phyloP scores from a whole-genome alignment of 371 early-diverging fungal species.

The Parasitella parasitica region DNA sequence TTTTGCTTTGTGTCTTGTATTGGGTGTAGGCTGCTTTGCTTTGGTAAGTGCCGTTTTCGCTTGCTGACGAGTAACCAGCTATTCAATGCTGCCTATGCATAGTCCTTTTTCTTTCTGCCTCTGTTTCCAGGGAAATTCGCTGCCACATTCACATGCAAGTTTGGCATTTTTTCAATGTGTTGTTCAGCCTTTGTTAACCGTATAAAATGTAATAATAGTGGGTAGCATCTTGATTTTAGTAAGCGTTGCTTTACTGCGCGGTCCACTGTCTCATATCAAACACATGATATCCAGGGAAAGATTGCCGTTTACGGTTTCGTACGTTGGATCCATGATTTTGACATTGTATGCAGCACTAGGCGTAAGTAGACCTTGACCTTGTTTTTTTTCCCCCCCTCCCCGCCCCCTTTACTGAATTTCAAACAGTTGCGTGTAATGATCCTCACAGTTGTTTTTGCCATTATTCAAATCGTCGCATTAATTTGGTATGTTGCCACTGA shows the following conservation, averaged over 20 bases:
- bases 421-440: conserved; percentile 46
- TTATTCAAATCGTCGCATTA: conserved; percentile 61
- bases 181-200: too few species aligned
- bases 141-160: conserved; percentile 60
- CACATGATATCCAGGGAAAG: conserved; percentile 63
- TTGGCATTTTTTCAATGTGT: too few species aligned
- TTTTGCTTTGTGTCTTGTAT: conserved; percentile 49
- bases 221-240: conserved; percentile 47
- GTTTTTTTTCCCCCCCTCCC: too few species aligned
- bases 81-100: neutral
- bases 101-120: conserved; percentile 54
- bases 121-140: conserved; percentile 62
- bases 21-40: conserved; percentile 47
- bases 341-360: conserved; percentile 60
- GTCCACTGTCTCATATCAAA: conserved; percentile 60
- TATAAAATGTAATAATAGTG: too few species aligned
- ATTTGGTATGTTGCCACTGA: conserved; percentile 45
- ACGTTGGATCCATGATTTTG: conserved; percentile 61
- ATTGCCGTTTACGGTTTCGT: conserved; percentile 57
- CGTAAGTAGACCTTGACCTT: conserved; percentile 52
- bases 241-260: conserved; percentile 65
- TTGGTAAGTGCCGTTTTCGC: conserved; percentile 25
- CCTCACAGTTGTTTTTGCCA: conserved; percentile 56
- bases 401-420: neutral
- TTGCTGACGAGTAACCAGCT: neutral